phyloP scores from a whole-genome alignment of 768 basidiomycete genomes.

The Rhodotorula babjevae region DNA sequence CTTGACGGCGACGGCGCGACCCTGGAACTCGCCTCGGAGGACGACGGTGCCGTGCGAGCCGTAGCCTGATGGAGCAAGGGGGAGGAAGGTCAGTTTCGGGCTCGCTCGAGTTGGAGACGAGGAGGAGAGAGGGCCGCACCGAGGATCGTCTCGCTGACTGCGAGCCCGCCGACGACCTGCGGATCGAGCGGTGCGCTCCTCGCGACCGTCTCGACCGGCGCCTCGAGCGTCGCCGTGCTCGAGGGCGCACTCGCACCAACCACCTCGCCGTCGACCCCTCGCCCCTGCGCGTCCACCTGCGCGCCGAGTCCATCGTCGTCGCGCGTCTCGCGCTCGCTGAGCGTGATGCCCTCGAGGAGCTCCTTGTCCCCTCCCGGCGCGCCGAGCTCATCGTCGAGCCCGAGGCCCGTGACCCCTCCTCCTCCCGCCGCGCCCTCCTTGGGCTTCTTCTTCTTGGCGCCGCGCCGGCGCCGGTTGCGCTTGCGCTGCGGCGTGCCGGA shows the following conservation, averaged over 20 bases:
- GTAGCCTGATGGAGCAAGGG: slow-evolving; percentile 58
- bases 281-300: neutral
- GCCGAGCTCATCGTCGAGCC: slow-evolving; percentile 43
- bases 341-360: slow-evolving; percentile 12
- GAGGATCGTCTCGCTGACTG: slow-evolving; percentile 48
- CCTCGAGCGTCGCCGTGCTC: slow-evolving; percentile 26
- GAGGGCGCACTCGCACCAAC: slow-evolving; percentile 37
- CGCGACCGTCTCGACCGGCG: neutral
- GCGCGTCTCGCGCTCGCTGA: slow-evolving; percentile 37
- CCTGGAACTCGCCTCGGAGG: slow-evolving; percentile 88
- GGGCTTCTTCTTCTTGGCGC: slow-evolving; percentile 40
- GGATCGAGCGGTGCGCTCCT: slow-evolving; percentile 40
- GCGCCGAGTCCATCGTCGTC: slow-evolving; percentile 44
- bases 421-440: slow-evolving; percentile 9
- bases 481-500: slow-evolving; percentile 19
- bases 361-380: slow-evolving; percentile 19
- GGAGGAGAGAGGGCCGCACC: slow-evolving; percentile 38
- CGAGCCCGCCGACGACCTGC: slow-evolving; percentile 44
- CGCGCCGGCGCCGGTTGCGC: slow-evolving; percentile 27
- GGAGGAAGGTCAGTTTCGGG: neutral
- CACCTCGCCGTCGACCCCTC: slow-evolving; percentile 1
- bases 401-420: slow-evolving; percentile 3
- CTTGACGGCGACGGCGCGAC: slow-evolving; percentile 96
- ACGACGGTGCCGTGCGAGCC: slow-evolving; percentile 97
- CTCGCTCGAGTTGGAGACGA: neutral